Evolutionary conservation across 495 filamentous ascomycete species (phyloP), one percentile per base, ranked within the genome.

Genomic region (Chaetomidium leptoderma): DNA sequence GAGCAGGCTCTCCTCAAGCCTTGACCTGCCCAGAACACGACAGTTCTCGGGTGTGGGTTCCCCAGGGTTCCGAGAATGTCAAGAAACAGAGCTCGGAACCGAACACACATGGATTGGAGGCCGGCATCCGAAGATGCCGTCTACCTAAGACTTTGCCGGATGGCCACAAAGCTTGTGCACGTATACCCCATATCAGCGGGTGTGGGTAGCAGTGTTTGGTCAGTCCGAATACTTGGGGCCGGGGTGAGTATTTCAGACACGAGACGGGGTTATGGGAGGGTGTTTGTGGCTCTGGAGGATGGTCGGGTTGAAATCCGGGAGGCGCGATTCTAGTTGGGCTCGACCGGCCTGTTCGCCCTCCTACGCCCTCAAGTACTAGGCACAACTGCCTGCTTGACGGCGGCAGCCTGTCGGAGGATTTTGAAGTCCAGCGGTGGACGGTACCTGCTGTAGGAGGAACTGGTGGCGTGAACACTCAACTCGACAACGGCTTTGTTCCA

Each of bases 111-210:
- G 43, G 21, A 50, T 55, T 39, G 37, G 36, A 62, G 58, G 58
- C 43, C 59, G 66, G 61, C 64, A 61, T 58, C 58, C 55, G 58
- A 63, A 58, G 16, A 62, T 60, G 70, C 63, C 69, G 74, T 66
- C 63, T 64, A 71, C 66, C 65, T 63, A 63, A 61, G 52, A 62
- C 60, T 59, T 63, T n/a, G n/a, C n/a, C n/a, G n/a, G 61, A 26
- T 47, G 44, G 69, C 71, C 72, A 76, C 72, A 72, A 74, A 72
- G 67, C n/a, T 67, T 72, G 70, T 76, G 74, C 74, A 77, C 74
- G 64, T 46, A 27, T 40, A n/a, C n/a, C n/a, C n/a, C n/a, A n/a
- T n/a, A n/a, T n/a, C n/a, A n/a, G n/a, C n/a, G n/a, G n/a, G n/a
- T n/a, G n/a, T n/a, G n/a, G n/a, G n/a, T n/a, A n/a, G n/a, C n/a